Conservation (phyloP, 768 basidiomycete species). For the Macrolepiota dolichaula region DNA sequence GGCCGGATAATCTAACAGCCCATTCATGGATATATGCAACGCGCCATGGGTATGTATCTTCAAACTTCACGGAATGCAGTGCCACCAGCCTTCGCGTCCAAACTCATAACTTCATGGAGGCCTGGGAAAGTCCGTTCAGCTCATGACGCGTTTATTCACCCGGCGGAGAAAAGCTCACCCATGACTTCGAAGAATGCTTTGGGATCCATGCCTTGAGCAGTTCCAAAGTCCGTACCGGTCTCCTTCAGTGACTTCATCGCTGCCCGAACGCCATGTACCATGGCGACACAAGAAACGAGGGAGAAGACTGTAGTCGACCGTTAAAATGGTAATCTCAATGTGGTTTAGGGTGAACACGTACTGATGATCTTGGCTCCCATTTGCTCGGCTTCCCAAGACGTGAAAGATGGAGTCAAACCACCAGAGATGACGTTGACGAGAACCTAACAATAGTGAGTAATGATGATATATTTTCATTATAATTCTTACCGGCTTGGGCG, state of each 20-base stretch:
- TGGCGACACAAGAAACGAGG: constrained; percentile 70
- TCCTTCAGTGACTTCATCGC: constrained; percentile 73
- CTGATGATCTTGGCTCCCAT: constrained; percentile 77
- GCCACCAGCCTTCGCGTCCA: constrained; percentile 8
- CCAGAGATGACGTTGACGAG: constrained; percentile 79
- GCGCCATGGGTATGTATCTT: neutral
- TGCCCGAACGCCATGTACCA: constrained; percentile 69
- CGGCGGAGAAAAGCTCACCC: constrained; percentile 33
- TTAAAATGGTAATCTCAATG: neutral
- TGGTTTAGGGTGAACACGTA: constrained; percentile 28
- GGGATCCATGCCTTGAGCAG: constrained; percentile 65
- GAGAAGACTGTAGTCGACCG: constrained; percentile 53
- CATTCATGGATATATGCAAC: neutral
- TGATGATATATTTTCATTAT: neutral
- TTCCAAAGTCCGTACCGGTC: constrained; percentile 69
- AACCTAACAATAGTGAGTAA: constrained; percentile 31
- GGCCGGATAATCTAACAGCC: neutral
- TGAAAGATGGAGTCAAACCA: constrained; percentile 72
- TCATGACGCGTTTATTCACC: neutral
- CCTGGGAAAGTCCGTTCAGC: neutral
- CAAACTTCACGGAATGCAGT: constrained; percentile 4
- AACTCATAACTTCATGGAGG: neutral
- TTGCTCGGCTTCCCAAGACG: constrained; percentile 60
- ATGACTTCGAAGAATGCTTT: constrained; percentile 75
- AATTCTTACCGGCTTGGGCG: constrained; percentile 59